Conservation (phyloP, 331 rosid species). For the Malus hybrid region DNA sequence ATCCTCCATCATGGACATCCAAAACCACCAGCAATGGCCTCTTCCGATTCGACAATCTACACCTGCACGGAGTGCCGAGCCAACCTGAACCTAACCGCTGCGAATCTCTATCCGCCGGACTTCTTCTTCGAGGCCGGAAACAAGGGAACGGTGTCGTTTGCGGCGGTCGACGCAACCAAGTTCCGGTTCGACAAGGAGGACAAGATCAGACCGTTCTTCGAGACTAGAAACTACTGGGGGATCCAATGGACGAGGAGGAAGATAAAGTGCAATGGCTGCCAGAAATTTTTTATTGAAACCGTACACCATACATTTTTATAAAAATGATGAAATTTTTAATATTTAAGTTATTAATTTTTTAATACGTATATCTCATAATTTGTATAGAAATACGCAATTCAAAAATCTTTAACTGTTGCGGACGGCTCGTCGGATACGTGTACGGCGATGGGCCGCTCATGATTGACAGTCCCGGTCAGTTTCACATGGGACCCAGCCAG, state of each 20-base stretch:
- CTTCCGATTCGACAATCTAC: slow-evolving; percentile 45
- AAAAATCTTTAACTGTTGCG: slow-evolving; percentile 14
- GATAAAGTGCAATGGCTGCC: slow-evolving; percentile 20
- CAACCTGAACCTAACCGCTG: slow-evolving; percentile 50
- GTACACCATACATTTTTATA: no score
- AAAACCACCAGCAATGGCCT: neutral
- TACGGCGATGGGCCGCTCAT: slow-evolving; percentile 90
- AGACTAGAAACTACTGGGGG: slow-evolving; percentile 81
- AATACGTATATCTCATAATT: no score
- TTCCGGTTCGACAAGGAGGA: slow-evolving; percentile 71
- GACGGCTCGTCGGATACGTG: slow-evolving; percentile 48
- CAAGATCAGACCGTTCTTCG: slow-evolving; percentile 74
- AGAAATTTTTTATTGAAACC: no score
- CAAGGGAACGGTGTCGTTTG: slow-evolving; percentile 70
- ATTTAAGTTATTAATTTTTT: no score
- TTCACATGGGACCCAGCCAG: slow-evolving; percentile 87
- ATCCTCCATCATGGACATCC: no score
- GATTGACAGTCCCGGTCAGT: slow-evolving; percentile 60
- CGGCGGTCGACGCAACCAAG: slow-evolving; percentile 52
- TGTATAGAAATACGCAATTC: no score
- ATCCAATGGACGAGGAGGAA: slow-evolving; percentile 81
- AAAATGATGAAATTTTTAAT: no score
- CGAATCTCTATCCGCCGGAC: slow-evolving; percentile 46
- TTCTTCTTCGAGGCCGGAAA: slow-evolving; percentile 84
- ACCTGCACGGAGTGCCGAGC: slow-evolving; percentile 55